Base-by-base conservation (phyloP, 169 alveolate genomes). In the Plasmodium coatneyi region DNA sequence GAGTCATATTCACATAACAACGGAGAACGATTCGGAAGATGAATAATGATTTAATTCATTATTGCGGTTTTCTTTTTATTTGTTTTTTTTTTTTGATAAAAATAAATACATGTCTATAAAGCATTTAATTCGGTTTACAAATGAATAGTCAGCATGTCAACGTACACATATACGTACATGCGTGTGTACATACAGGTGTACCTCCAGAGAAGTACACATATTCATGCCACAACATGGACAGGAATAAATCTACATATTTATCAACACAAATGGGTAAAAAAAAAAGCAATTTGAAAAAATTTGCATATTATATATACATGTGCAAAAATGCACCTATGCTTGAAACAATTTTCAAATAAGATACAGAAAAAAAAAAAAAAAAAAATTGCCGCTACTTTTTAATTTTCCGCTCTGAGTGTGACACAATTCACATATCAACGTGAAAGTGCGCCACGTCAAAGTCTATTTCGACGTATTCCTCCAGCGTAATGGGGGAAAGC, bases 401-500 rank as follows among this genome's bases (percentile, higher is more conserved):
- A 32, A n/a, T 72, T 70, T 82, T 25, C 74, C 70, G n/a, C 34
- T 22, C 71, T n/a, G 7, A 12, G 30, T 9, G 36, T 60, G 70
- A n/a, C 32, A 52, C 60, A 39, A 66, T 56, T 89, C 70, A 89
- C 94, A 89, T 89, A 89, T 89, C 94, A 78, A 89, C 94, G n/a
- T 89, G 82, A 92, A 82, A 80, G 74, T 95, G 93, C 16, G 87
- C 84, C 71, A 72, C 93, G 49, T 93, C 93, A 49, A 95, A 54
- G 52, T 92, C 95, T 34, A 95, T 84, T 72, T 84, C 96, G 36
- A 66, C 80, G 92, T 82, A 97, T 79, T 96, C 98, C 60, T 96
- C 97, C 71, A 95, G 95, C 1, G 97, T 76, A 66, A 97, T 87
- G 0, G 98, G 98, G 30, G 96, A 89, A 92, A 96, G 91, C 56